Base-by-base conservation (phyloP, 345 rosid genomes). In the Aegle marmelos region DNA sequence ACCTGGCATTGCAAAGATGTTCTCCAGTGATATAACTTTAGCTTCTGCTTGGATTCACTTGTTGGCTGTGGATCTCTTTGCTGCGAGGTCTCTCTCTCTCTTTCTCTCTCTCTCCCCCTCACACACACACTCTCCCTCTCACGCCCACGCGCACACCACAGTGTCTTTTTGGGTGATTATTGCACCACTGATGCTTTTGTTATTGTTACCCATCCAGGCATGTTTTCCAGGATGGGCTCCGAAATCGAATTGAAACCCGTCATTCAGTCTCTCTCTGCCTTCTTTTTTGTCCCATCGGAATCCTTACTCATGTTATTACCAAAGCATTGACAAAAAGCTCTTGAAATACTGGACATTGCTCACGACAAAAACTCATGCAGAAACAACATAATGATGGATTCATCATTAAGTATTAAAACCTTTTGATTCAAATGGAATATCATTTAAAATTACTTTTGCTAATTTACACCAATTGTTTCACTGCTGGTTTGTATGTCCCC, bases 11-110 rank as follows among this genome's bases (percentile, higher is more conserved):
- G 83, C 90, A 25, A 96, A 92, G 87, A 89, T 93, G 98, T 96
- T 96, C 78, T 84, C 94, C 31, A 90, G 82, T 79, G 98, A 96
- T 79, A 86, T 91, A 86, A 91, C 97, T 62, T 79, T 96, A 82
- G 89, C 98, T 85, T 96, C 99, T 71, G 97, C 93, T 13, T 96
- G 99, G 99, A 91, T 96, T 90, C 98, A 93, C 86, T 89, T 92
- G 64, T 83, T 96, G 71, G 89, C 87, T 56, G 74, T 96, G 8
- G 98, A 96, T 87, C 99, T 93, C 76, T 96, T 89, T 37, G 97
- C 99, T 16, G 99, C 99, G 59, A 90, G 98, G 97, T 95, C 33
- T 70, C 27, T 50, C 54, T 54, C 53, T 33, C 27, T 28, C 34
- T 13, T 61, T 19, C 54, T 2, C 8, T 8, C 8, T 57, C 41